These are phyloP conservation scores for Senna tora DNA, from an alignment of 306 rosid species.

Conservation along the genomic window DNA sequence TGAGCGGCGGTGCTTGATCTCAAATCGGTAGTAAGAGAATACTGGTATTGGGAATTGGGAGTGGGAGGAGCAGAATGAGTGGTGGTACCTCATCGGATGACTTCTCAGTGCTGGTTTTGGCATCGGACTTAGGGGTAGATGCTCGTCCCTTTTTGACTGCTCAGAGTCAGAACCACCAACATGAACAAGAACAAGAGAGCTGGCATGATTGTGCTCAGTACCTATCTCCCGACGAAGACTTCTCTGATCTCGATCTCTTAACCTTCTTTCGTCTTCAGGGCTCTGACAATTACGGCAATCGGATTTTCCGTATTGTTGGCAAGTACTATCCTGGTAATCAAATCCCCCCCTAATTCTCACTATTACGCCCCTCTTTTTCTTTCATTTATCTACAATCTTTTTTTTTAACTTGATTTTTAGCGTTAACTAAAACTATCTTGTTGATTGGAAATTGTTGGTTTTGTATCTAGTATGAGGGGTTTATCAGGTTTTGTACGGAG, in stretches of 20 bases:
- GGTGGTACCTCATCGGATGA: slow-evolving; percentile 64
- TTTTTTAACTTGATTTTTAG: background rate
- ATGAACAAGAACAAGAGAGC: slow-evolving; percentile 52
- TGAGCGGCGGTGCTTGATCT: too few relatives aligned
- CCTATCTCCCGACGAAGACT: slow-evolving; percentile 81
- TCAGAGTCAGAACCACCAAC: background rate
- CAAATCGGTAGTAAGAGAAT: too few relatives aligned
- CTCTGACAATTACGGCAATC: slow-evolving; percentile 62
- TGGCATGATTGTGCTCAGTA: slow-evolving; percentile 86
- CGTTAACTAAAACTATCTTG: background rate
- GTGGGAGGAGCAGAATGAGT: slow-evolving; percentile 62
- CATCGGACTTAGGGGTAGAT: slow-evolving; percentile 74
- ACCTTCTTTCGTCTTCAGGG: slow-evolving; percentile 77
- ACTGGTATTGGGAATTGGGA: too few relatives aligned
- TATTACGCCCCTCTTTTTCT: background rate
- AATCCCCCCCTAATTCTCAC: background rate
- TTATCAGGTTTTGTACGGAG: background rate
- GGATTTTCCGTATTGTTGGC: slow-evolving; percentile 77
- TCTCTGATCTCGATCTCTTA: slow-evolving; percentile 84
- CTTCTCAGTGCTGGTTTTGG: slow-evolving; percentile 85
- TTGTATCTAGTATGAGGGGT: background rate
- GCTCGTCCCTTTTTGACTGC: slow-evolving; percentile 70
- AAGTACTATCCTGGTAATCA: slow-evolving; percentile 82
- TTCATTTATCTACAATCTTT: too few relatives aligned
- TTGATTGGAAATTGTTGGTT: background rate